Percentiles rank a stretch among this genome's conserved stretches.
These are phyloP conservation scores for Ophiorrhiza pumila DNA, from an alignment of 257 asterid genomes.

Conservation along the genomic window DNA sequence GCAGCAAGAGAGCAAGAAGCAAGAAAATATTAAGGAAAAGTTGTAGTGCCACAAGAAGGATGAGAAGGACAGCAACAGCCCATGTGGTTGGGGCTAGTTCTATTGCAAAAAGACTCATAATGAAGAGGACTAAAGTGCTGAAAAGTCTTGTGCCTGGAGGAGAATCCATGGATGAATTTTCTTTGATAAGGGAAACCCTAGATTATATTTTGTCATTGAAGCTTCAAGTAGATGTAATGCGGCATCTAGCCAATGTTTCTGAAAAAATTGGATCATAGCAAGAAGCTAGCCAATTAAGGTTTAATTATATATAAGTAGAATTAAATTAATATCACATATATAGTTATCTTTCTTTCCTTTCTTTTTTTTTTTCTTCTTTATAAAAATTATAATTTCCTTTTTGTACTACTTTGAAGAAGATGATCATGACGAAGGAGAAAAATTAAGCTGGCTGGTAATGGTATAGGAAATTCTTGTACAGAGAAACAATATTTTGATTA, in stretches of 20 bases:
- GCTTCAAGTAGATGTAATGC: conserved; percentile 84
- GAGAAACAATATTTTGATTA: conserved; percentile 3
- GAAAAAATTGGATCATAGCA: conserved; percentile 33
- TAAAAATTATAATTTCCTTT: neutral
- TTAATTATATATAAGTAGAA: neutral
- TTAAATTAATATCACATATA: neutral
- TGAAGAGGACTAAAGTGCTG: conserved; percentile 58
- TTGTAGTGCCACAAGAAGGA: conserved; percentile 21
- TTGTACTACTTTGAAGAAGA: neutral
- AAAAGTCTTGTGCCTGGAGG: conserved; percentile 84
- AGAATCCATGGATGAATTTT: conserved; percentile 49
- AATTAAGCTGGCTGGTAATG: conserved; percentile 4
- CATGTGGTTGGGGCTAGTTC: conserved; percentile 18
- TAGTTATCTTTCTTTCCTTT: neutral
- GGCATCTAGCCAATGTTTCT: conserved; percentile 53
- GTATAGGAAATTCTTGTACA: conserved; percentile 11
- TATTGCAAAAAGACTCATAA: conserved; percentile 48
- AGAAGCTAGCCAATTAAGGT: conserved; percentile 19
- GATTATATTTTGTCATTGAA: conserved; percentile 67
- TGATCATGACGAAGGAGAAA: neutral
- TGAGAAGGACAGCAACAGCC: conserved; percentile 5
- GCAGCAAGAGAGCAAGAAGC: conserved; percentile 27
- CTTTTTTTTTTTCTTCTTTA: conserved; percentile 8
- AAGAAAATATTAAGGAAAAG: conserved; percentile 44
- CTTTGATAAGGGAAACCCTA: conserved; percentile 80